Percentiles rank a stretch among this genome's conserved stretches.
These are phyloP conservation scores for Nicotiana benthamiana DNA, from an alignment of 257 asterid genomes.

Conservation along the genomic window DNA sequence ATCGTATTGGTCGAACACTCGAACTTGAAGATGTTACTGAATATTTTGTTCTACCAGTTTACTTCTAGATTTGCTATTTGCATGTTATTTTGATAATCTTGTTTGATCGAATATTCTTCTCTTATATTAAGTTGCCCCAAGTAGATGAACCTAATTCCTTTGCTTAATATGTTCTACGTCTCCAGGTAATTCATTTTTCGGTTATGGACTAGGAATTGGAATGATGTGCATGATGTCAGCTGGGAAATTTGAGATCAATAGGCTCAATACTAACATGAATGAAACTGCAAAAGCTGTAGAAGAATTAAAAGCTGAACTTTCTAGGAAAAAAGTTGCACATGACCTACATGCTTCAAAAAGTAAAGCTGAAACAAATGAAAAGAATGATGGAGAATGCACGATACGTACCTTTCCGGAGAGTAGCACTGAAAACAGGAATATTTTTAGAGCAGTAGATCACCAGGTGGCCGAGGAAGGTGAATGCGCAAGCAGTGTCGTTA, in stretches of 20 bases:
- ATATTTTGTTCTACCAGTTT: neutral
- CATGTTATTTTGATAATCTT: neutral
- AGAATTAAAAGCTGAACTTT: constrained; percentile 54
- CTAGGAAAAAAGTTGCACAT: constrained; percentile 24
- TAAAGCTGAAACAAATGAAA: constrained; percentile 5
- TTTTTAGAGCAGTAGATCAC: neutral
- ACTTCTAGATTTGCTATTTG: neutral
- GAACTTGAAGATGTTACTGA: neutral
- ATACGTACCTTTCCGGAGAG: neutral
- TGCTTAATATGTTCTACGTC: neutral
- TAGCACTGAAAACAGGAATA: constrained; percentile 8
- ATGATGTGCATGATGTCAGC: constrained; percentile 75
- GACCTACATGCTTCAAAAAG: constrained; percentile 3
- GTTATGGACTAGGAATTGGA: constrained; percentile 68
- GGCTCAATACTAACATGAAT: constrained; percentile 45
- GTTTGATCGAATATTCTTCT: neutral
- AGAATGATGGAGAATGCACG: neutral
- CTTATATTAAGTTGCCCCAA: neutral
- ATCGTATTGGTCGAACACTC: neutral
- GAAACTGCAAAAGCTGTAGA: constrained; percentile 56
- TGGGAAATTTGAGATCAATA: constrained; percentile 52
- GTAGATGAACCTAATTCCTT: neutral
- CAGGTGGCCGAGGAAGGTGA: constrained; percentile 25
- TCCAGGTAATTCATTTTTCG: constrained; percentile 47
- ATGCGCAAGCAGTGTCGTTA: constrained; percentile 27